Conservation (phyloP, 2,329 filamentous ascomycete genomes). For the Botrytis squamosa region DNA sequence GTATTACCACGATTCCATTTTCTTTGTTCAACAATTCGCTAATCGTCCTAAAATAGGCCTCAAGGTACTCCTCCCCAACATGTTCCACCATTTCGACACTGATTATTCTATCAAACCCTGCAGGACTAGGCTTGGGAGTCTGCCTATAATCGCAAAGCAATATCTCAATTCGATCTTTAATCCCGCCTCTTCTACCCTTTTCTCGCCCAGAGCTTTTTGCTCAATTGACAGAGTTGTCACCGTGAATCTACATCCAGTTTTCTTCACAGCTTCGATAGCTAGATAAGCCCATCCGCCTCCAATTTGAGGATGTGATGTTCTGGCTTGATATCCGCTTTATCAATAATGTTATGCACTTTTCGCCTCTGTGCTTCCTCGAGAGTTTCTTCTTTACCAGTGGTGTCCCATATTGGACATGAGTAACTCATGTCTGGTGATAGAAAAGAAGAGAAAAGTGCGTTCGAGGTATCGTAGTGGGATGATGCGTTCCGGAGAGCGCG, state of each 20-base stretch:
- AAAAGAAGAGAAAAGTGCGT: constrained; percentile 70
- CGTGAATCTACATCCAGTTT: constrained; percentile 66
- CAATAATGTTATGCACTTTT: constrained; percentile 63
- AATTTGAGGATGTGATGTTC: constrained; percentile 67
- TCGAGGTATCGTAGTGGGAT: constrained; percentile 71
- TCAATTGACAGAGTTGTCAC: constrained; percentile 64
- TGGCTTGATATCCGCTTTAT: constrained; percentile 57
- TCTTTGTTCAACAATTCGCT: constrained; percentile 60
- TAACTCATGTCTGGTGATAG: constrained; percentile 71
- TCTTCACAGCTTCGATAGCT: constrained; percentile 63
- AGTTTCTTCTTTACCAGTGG: constrained; percentile 44
- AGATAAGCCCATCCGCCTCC: constrained; percentile 72
- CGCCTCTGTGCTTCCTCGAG: constrained; percentile 63
- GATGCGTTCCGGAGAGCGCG: constrained; percentile 62
- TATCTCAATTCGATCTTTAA: constrained; percentile 58
- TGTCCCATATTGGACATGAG: constrained; percentile 62
- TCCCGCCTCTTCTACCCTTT: constrained; percentile 58
- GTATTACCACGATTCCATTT: constrained; percentile 64
- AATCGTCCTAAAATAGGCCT: constrained; percentile 63
- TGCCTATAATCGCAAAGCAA: constrained; percentile 65
- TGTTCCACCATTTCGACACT: constrained; percentile 75
- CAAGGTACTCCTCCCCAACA: constrained; percentile 63
- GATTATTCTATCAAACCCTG: constrained; percentile 64
- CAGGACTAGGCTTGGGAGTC: constrained; percentile 48
- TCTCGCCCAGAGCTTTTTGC: constrained; percentile 64